These are phyloP conservation scores for Panicum virgatum DNA, from an alignment of 202 grass and related monocot species.

Conservation along the genomic window DNA sequence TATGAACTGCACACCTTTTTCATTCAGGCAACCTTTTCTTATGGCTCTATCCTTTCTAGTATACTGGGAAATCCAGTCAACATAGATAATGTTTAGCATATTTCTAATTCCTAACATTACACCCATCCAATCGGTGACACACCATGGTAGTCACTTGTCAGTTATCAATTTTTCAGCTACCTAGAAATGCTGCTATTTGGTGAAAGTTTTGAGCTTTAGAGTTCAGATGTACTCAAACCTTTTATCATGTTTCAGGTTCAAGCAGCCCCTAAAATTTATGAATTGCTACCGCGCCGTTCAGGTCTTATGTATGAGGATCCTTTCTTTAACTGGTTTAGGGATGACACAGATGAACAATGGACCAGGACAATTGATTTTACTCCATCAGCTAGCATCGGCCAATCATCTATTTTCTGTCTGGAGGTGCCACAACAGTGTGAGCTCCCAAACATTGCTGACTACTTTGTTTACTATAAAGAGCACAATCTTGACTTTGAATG, in stretches of 20 bases:
- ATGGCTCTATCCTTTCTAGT: neutral
- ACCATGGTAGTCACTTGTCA: neutral
- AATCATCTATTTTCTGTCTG: conserved; percentile 80
- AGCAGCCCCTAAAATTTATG: conserved; percentile 86
- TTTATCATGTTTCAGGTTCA: conserved; percentile 48
- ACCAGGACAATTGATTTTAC: conserved; percentile 81
- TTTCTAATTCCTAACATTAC: neutral
- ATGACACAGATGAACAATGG: conserved; percentile 76
- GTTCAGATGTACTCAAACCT: neutral
- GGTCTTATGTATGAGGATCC: conserved; percentile 51
- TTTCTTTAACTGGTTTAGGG: conserved; percentile 67
- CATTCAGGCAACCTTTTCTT: neutral
- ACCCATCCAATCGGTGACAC: neutral
- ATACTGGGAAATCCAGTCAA: neutral
- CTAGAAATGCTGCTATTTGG: neutral
- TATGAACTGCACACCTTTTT: neutral
- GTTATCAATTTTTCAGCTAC: neutral
- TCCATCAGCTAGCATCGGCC: conserved; percentile 74
- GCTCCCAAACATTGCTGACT: conserved; percentile 68
- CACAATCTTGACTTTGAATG: conserved; percentile 51
- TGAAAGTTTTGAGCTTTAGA: conserved; percentile 2
- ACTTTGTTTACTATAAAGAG: conserved; percentile 78
- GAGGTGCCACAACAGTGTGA: conserved; percentile 42
- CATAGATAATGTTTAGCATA: neutral
- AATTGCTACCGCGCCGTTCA: conserved; percentile 15